Evolutionary conservation across 108 stramenopile genomes (phyloP).

Genomic region (Pseudonitzschia pungens): DNA sequence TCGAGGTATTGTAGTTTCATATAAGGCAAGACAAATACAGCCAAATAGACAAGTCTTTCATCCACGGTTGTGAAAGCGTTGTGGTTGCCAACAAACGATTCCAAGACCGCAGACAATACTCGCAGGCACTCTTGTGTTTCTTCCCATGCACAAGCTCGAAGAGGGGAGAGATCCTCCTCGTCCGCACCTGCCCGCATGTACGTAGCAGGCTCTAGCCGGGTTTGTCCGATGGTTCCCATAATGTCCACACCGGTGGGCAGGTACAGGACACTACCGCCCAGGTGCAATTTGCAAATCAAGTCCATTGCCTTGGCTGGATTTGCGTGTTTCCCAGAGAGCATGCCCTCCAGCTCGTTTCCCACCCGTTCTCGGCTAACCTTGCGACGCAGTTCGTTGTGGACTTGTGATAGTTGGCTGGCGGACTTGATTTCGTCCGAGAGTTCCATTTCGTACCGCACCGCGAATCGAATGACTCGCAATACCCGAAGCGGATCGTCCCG

Average conservation of each 20-base stretch:
- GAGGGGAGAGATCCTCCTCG: constrained; percentile 9
- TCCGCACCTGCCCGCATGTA: constrained; percentile 12
- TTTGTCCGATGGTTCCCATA: constrained; percentile 34
- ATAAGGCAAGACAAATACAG: constrained; percentile 67
- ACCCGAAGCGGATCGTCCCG: constrained; percentile 92
- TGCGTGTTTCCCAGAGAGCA: constrained; percentile 77
- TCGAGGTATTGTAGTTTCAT: constrained; percentile 58
- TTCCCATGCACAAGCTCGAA: constrained; percentile 43
- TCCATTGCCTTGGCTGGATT: constrained; percentile 61
- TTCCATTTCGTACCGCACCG: constrained; percentile 73
- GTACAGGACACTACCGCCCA: constrained; percentile 70
- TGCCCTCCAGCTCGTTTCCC: constrained; percentile 88
- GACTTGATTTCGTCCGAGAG: constrained; percentile 54
- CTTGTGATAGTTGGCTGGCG: constrained; percentile 53
- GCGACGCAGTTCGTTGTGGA: constrained; percentile 70
- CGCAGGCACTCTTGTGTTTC: constrained; percentile 36
- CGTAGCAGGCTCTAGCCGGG: constrained; percentile 11
- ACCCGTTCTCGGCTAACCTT: constrained; percentile 91
- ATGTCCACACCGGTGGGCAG: constrained; percentile 38
- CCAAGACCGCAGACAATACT: constrained; percentile 14
- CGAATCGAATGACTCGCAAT: constrained; percentile 90
- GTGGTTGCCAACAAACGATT: background rate
- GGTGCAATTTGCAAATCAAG: constrained; percentile 62
- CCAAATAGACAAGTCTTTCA: constrained; percentile 57
- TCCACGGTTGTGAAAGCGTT: constrained; percentile 31